Evolutionary conservation across 768 basidiomycete species (phyloP).

Genomic region (Tubosaeta brunneosetosa): DNA sequence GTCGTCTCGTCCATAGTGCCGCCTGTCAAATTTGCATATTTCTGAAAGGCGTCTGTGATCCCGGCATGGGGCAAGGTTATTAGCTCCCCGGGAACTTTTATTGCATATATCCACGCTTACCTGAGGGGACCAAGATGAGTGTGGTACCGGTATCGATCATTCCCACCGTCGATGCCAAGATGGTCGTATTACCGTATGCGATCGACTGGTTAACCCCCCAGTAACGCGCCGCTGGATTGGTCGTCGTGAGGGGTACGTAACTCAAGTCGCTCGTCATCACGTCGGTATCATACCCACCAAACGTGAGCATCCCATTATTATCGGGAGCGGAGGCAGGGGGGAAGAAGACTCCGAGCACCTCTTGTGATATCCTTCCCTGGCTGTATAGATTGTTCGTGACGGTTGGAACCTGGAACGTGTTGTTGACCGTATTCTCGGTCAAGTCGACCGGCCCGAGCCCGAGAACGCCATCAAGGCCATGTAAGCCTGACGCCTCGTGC

Average conservation of each 20-base stretch:
- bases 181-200: conserved; percentile 20
- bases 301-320: conserved; percentile 23
- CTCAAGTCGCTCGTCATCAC: conserved; percentile 10
- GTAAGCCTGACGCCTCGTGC: conserved; percentile 18
- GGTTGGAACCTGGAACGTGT: conserved; percentile 23
- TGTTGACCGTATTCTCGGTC: conserved; percentile 23
- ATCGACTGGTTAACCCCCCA: conserved; percentile 33
- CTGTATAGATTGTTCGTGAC: conserved; percentile 32
- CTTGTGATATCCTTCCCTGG: conserved; percentile 25
- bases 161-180: conserved; percentile 26
- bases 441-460: conserved; percentile 33
- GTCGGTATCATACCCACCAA: conserved; percentile 22
- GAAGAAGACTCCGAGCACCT: conserved; percentile 34
- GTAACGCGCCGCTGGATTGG: conserved; percentile 17
- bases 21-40: conserved; percentile 22
- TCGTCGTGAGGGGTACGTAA: conserved; percentile 24
- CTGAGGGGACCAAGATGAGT: conserved; percentile 18
- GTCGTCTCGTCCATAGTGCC: conserved; percentile 20
- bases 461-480: conserved; percentile 37
- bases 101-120: conserved; percentile 7
- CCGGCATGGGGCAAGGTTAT: not conserved
- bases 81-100: not conserved
- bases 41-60: conserved; percentile 21
- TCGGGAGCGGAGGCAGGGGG: conserved; percentile 19
- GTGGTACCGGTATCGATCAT: conserved; percentile 34